Base-by-base conservation (phyloP, 257 asterid species). In the Schizonepeta tenuifolia region DNA sequence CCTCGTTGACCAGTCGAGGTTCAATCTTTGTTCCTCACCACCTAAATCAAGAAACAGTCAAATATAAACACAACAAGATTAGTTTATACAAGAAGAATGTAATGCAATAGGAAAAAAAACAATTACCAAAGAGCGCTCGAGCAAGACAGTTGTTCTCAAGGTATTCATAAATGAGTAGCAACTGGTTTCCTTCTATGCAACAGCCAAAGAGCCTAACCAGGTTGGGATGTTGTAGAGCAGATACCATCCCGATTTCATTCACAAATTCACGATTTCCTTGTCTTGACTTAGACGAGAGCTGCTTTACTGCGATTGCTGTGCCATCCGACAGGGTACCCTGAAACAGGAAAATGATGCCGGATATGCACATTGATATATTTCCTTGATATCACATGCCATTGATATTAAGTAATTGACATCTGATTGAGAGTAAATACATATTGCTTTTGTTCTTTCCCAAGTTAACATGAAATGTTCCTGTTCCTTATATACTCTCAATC, bases 231-330 rank as follows among this genome's bases (percentile, higher is more conserved):
- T 85, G 85, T 50, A 86, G 75, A 59, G 83, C 93, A 59, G 91
- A 85, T 31, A 89, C 81, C 82, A 86, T 77, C 21, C 96, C 92
- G 3, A 89, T 74, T 69, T 89, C 96, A 66, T 81, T 87, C 3
- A 85, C 91, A 62, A 89, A 87, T 53, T 83, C 96, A 24, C 81
- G 91, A 66, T 85, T 85, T 50, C 96, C 96, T 81, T 89, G 96
- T 35, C 70, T 83, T 51, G 96, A 83, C 68, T 67, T 81, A 72
- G 90, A 81, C 26, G 93, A 82, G 60, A 89, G 91, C 76, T 85
- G 79, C 68, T 89, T 89, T n/a, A 87, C 96, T 14, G 93, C 93
- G 41, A 89, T 80, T 13, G 65, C 9, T 36, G 81, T 82, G 44
- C 88, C 93, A 54, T 89, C 91, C 68, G 73, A 63, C 67, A 89